Evolutionary conservation across 306 rosid species (phyloP), one percentile per base, ranked within the genome.

Genomic region (Mimosa pudica): DNA sequence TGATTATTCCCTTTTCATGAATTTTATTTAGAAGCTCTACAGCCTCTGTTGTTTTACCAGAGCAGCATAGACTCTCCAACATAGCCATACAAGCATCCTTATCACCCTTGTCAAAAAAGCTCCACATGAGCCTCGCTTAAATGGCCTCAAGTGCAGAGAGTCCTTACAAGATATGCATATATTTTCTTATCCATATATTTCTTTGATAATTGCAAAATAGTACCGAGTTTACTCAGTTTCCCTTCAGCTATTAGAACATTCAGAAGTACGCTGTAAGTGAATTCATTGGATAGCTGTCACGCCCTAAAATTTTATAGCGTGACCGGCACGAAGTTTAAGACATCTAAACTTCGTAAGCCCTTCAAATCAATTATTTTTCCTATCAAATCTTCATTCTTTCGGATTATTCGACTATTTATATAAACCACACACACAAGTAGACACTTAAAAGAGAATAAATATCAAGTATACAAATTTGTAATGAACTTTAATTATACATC

Each of bases 51-150:
- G 89, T 89, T 86, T 91, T 92, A 71, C 94, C 96, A 33, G 90
- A 86, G 70, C 32, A 70, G 74, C 98, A 95, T 75, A 95, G 77
- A 80, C 97, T 91, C 84, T 92, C 98, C 85, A 95, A 79, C 96
- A 92, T 95, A 60, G 98, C 89, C 81, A 88, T 81, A 62, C 83
- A 95, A 11, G 98, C 94, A 47, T 90, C 89, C 62, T 78, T 85
- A 73, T 95, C 98, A 68, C 98, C 97, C 75, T 78, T 87, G 55
- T 90, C 89, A 74, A 91, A 97, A 73, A 85, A 83, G 80, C 75
- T 90, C 98, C 98, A 92, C 98, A 95, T 92, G 98, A 46, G 98
- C 95, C 89, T 92, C 98, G 83, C 90, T 78, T 70, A 87, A 80
- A 85, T 91, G 95, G 35, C 98, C 98, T 79, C 89, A 77, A 81